Evolutionary conservation across 2,329 filamentous ascomycete genomes (phyloP).

Genomic region (Pseudohalonectria lignicola): DNA sequence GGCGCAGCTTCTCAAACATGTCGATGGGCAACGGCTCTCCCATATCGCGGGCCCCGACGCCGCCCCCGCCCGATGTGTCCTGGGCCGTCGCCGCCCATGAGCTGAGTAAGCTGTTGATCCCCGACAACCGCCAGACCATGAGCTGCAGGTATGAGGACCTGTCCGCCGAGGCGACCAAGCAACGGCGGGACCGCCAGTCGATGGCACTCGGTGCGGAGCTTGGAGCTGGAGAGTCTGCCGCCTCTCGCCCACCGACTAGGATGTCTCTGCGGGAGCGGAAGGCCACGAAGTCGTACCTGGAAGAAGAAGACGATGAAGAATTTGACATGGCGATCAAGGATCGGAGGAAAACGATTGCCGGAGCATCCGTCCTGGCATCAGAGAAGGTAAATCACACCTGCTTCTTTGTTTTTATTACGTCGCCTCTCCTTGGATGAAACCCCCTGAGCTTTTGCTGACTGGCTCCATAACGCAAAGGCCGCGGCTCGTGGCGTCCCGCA

Average conservation of each 20-base stretch:
- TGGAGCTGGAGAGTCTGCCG: slow-evolving; percentile 13
- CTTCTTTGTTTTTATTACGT: background rate
- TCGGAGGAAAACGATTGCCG: slow-evolving; percentile 52
- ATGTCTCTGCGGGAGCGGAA: slow-evolving; percentile 69
- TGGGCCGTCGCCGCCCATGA: slow-evolving; percentile 82
- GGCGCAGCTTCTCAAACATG: slow-evolving; percentile 50
- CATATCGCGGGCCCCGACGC: slow-evolving; percentile 38
- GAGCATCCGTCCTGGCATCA: slow-evolving; percentile 31
- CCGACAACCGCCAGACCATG: slow-evolving; percentile 58
- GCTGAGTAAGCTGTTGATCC: slow-evolving; percentile 72
- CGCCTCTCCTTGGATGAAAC: background rate
- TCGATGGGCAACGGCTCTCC: slow-evolving; percentile 25
- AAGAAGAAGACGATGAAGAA: slow-evolving; percentile 36
- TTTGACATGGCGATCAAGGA: slow-evolving; percentile 21
- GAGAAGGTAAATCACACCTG: slow-evolving; percentile 24
- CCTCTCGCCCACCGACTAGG: slow-evolving; percentile 37
- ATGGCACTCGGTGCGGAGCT: slow-evolving; percentile 17
- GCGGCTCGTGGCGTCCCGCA: slow-evolving; percentile 13
- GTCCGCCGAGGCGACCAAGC: slow-evolving; percentile 53
- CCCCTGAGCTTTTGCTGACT: too few relatives aligned
- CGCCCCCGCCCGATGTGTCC: slow-evolving; percentile 69
- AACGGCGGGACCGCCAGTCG: slow-evolving; percentile 51
- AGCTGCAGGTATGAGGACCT: slow-evolving; percentile 75
- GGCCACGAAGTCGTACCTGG: slow-evolving; percentile 37
- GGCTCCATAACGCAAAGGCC: too few relatives aligned